Percentiles rank a stretch among this genome's conserved stretches.
Evolutionary conservation across 2,329 filamentous ascomycete genomes (phyloP).

Genomic region (Cladobotryum protrusum): DNA sequence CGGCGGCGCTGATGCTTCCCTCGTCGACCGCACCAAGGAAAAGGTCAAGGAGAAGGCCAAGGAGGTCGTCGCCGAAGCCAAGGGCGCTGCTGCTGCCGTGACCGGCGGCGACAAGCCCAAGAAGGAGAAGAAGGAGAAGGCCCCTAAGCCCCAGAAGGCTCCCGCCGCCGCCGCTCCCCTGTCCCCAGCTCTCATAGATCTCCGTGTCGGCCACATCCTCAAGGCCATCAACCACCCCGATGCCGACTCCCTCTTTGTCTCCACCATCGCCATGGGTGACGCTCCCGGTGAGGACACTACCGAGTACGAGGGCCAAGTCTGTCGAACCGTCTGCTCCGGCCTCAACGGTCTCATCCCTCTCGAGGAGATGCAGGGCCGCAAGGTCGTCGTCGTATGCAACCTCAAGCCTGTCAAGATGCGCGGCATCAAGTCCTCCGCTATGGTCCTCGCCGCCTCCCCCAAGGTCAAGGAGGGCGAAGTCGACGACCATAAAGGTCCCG

Average conservation of each 20-base stretch:
- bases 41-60: slow-evolving; percentile 51
- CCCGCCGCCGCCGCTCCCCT: slow-evolving; percentile 67
- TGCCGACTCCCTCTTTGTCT: slow-evolving; percentile 91
- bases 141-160: slow-evolving; percentile 65
- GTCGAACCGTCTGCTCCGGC: slow-evolving; percentile 93
- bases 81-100: slow-evolving; percentile 30
- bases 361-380: slow-evolving; percentile 93
- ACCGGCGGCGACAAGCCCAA: slow-evolving; percentile 43
- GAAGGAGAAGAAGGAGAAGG: slow-evolving; percentile 90
- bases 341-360: slow-evolving; percentile 89
- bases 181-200: slow-evolving; percentile 82
- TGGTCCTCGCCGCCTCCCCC: slow-evolving; percentile 96
- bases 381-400: slow-evolving; percentile 94
- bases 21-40: slow-evolving; percentile 57
- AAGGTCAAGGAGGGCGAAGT: slow-evolving; percentile 72
- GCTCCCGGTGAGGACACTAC: slow-evolving; percentile 80
- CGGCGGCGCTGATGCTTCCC: slow-evolving; percentile 41
- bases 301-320: slow-evolving; percentile 85
- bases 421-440: slow-evolving; percentile 68
- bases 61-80: slow-evolving; percentile 44
- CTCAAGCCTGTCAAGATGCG: slow-evolving; percentile 99
- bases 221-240: slow-evolving; percentile 95
- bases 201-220: slow-evolving; percentile 94
- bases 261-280: slow-evolving; percentile 92
- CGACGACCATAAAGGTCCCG: slow-evolving; percentile 79